Conservation (phyloP, 805 yeast genomes). For the Cyberlindnera xylosilytica region DNA sequence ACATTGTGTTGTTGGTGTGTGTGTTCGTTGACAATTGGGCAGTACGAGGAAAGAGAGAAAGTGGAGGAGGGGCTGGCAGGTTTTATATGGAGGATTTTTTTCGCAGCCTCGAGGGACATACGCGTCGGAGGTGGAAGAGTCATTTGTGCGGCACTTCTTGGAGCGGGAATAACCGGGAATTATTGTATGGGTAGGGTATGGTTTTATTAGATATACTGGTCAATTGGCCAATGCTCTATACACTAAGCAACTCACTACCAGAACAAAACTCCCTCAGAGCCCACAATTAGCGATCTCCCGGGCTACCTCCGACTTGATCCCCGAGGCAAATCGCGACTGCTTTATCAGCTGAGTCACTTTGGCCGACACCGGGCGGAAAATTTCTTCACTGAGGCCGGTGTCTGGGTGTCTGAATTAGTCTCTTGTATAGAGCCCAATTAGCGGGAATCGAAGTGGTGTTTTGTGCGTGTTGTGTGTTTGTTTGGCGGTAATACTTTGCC, state of each 20-base stretch:
- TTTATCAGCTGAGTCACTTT: slow-evolving; percentile 1
- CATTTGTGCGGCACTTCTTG: background rate
- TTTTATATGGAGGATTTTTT: too few relatives aligned
- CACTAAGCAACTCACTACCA: background rate
- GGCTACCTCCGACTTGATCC: background rate
- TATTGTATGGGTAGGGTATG: background rate
- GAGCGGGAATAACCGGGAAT: background rate
- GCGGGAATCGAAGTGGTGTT: too few relatives aligned
- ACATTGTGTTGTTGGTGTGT: slow-evolving; percentile 45
- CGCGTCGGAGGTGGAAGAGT: too few relatives aligned
- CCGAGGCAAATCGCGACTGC: too few relatives aligned
- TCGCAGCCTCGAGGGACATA: too few relatives aligned
- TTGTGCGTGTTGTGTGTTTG: too few relatives aligned
- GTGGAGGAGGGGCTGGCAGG: background rate
- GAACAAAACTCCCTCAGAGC: background rate
- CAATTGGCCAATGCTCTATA: background rate
- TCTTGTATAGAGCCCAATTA: too few relatives aligned
- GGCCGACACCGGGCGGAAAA: background rate
- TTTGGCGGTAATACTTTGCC: too few relatives aligned
- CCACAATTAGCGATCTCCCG: background rate
- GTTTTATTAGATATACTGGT: background rate
- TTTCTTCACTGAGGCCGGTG: background rate
- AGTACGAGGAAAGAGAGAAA: background rate
- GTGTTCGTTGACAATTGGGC: background rate
- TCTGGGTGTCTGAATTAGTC: too few relatives aligned